phyloP scores from a whole-genome alignment of 2,329 filamentous ascomycete genomes.

The Endocalyx cinctus region DNA sequence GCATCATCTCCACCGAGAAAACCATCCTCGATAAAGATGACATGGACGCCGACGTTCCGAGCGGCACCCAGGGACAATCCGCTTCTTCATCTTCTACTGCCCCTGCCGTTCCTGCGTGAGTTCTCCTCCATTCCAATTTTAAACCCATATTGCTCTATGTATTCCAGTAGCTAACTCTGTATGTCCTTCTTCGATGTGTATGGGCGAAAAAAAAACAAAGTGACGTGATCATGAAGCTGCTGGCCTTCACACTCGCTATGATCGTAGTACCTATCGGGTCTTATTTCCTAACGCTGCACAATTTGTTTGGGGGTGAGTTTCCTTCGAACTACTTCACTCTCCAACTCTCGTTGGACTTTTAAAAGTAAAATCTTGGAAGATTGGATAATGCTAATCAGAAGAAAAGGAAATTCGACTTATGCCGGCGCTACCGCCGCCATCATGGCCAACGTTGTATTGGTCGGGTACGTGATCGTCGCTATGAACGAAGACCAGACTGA shows the following conservation, averaged over 20 bases:
- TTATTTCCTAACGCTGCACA: constrained; percentile 78
- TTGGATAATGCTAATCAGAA: too few relatives aligned
- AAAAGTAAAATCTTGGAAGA: too few relatives aligned
- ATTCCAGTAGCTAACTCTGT: too few relatives aligned
- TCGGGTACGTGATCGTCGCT: constrained; percentile 87
- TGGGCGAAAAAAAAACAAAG: constrained; percentile 40
- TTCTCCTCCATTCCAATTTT: constrained; percentile 17
- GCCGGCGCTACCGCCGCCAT: constrained; percentile 82
- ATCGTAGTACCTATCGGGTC: constrained; percentile 78
- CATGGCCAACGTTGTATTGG: constrained; percentile 84
- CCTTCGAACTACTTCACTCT: too few relatives aligned
- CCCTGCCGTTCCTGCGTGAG: constrained; percentile 80
- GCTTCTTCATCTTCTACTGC: too few relatives aligned
- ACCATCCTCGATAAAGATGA: constrained; percentile 60
- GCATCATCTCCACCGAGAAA: constrained; percentile 63
- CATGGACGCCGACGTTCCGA: constrained; percentile 29
- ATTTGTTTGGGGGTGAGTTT: constrained; percentile 78
- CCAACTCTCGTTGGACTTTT: too few relatives aligned
- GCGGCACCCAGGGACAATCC: constrained; percentile 38
- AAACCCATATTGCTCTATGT: too few relatives aligned
- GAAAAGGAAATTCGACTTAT: constrained; percentile 88
- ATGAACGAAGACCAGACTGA: constrained; percentile 75
- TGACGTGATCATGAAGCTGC: constrained; percentile 82
- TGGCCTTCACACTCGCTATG: constrained; percentile 91
- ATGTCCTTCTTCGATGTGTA: too few relatives aligned